A percentile compares a stretch with the other conserved stretches of the same genome.
Conservation (phyloP, 495 filamentous ascomycete genomes). For the Talaromyces borbonicus region DNA sequence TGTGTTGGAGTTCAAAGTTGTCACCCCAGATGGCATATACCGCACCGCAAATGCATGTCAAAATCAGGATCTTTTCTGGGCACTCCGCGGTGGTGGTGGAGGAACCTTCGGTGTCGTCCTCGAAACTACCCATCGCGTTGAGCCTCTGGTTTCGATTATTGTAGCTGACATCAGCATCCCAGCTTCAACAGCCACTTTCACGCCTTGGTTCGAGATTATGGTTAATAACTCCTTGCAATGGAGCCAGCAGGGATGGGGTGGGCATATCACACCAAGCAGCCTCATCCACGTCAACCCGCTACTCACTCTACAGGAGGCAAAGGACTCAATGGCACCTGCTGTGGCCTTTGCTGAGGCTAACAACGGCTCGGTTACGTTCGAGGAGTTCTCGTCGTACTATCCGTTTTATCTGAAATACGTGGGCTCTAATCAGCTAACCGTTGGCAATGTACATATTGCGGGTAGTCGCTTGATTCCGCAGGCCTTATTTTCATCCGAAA, state of each 20-base stretch:
- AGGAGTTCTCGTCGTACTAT: conserved; percentile 21
- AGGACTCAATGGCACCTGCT: conserved; percentile 18
- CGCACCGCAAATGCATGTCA: conserved; percentile 27
- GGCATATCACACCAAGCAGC: conserved; percentile 27
- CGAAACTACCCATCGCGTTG: conserved; percentile 29
- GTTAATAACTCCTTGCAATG: conserved; percentile 31
- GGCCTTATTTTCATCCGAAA: conserved; percentile 16
- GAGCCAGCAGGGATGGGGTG: conserved; percentile 39
- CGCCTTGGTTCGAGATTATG: conserved; percentile 26
- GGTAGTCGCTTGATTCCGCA: conserved; percentile 29
- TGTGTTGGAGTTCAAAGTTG: conserved; percentile 26
- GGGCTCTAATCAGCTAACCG: conserved; percentile 6
- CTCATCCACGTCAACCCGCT: conserved; percentile 30
- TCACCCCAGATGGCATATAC: conserved; percentile 30
- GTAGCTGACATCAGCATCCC: conserved; percentile 29
- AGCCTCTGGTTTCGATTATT: conserved; percentile 18
- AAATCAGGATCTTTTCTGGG: conserved; percentile 41
- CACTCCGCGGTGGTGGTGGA: conserved; percentile 46
- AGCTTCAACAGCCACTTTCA: conserved; percentile 16
- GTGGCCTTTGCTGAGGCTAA: conserved; percentile 21
- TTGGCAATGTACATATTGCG: conserved; percentile 19
- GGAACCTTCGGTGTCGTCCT: conserved; percentile 45
- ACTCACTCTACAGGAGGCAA: conserved; percentile 21
- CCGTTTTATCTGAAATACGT: conserved; percentile 29
- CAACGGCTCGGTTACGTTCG: conserved; percentile 21